Conservation (phyloP, 1,284 basidiomycete species). For the Trametes hirsuta region DNA sequence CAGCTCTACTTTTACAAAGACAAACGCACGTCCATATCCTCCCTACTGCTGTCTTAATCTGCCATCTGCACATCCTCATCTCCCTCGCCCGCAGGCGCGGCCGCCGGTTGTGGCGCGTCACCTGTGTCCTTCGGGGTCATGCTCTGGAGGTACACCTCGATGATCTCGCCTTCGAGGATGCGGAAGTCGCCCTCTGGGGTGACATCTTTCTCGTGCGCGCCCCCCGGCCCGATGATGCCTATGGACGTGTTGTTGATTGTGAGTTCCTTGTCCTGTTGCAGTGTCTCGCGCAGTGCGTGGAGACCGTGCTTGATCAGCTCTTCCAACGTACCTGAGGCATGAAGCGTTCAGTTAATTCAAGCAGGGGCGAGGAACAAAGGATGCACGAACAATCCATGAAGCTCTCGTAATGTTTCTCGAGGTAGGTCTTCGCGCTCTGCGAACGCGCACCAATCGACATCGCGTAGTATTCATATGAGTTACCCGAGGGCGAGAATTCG, state of each 20-base stretch:
- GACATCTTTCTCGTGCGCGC: slow-evolving; percentile 57
- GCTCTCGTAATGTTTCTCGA: slow-evolving; percentile 91
- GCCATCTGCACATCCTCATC: slow-evolving; percentile 85
- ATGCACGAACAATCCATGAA: slow-evolving; percentile 78
- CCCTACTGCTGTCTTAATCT: slow-evolving; percentile 46
- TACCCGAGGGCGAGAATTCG: slow-evolving; percentile 97
- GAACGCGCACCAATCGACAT: slow-evolving; percentile 98
- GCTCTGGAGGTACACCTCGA: slow-evolving; percentile 71
- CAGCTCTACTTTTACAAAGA: slow-evolving; percentile 27
- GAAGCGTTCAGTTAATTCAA: not conserved
- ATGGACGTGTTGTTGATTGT: slow-evolving; percentile 92
- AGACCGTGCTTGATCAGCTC: slow-evolving; percentile 91
- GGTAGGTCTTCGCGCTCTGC: slow-evolving; percentile 98
- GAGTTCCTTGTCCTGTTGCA: slow-evolving; percentile 97
- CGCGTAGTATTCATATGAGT: slow-evolving; percentile 97
- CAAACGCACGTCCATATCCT: slow-evolving; percentile 19
- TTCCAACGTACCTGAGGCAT: slow-evolving; percentile 72
- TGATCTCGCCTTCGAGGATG: slow-evolving; percentile 77
- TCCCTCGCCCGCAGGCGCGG: slow-evolving; percentile 38
- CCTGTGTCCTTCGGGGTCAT: slow-evolving; percentile 68
- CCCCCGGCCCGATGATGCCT: slow-evolving; percentile 81
- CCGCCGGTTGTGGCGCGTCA: slow-evolving; percentile 40
- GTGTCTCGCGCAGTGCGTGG: slow-evolving; percentile 90
- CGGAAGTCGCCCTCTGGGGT: slow-evolving; percentile 65
- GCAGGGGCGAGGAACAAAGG: not conserved